A percentile compares a stretch with the other conserved stretches of the same genome.
phyloP scores from a whole-genome alignment of 2,329 filamentous ascomycete species.

The Allantophomopsis lycopodina region DNA sequence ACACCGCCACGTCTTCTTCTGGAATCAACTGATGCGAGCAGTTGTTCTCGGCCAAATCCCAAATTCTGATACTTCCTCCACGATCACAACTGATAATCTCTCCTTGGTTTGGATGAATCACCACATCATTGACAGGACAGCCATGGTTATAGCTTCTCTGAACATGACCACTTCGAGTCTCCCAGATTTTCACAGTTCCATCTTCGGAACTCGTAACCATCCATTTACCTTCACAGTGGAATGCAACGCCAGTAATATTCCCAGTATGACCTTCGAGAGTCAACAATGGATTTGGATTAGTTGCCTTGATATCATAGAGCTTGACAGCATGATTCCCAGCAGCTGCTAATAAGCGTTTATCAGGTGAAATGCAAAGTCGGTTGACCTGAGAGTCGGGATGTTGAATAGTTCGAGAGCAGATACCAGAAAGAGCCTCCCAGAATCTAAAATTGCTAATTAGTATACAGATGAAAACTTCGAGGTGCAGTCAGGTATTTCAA shows the following conservation, averaged over 20 bases:
- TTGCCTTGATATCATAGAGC: slow-evolving; percentile 96
- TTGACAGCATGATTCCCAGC: slow-evolving; percentile 74
- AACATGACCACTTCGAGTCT: slow-evolving; percentile 71
- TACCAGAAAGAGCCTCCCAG: slow-evolving; percentile 96
- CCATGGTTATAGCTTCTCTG: slow-evolving; percentile 91
- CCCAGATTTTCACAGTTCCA: slow-evolving; percentile 94
- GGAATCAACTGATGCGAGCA: slow-evolving; percentile 94
- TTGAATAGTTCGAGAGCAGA: slow-evolving; percentile 95
- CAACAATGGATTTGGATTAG: slow-evolving; percentile 86
- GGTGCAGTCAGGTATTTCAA: too few species aligned
- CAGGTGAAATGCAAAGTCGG: slow-evolving; percentile 92
- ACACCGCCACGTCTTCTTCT: slow-evolving; percentile 86
- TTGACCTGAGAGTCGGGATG: slow-evolving; percentile 98
- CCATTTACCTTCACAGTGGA: slow-evolving; percentile 99
- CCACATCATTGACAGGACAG: slow-evolving; percentile 86
- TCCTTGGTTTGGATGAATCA: slow-evolving; percentile 98
- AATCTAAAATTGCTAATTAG: slow-evolving; percentile 41
- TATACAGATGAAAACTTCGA: too few species aligned
- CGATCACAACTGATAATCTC: slow-evolving; percentile 96
- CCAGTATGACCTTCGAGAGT: slow-evolving; percentile 92
- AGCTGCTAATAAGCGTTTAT: slow-evolving; percentile 88
- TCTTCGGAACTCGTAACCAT: slow-evolving; percentile 98
- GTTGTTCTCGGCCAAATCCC: slow-evolving; percentile 94
- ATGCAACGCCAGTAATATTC: slow-evolving; percentile 92
- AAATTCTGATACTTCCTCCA: slow-evolving; percentile 82